These are phyloP conservation scores for Cordyceps tenuipes DNA, from an alignment of 2,329 filamentous ascomycete genomes.

Conservation along the genomic window DNA sequence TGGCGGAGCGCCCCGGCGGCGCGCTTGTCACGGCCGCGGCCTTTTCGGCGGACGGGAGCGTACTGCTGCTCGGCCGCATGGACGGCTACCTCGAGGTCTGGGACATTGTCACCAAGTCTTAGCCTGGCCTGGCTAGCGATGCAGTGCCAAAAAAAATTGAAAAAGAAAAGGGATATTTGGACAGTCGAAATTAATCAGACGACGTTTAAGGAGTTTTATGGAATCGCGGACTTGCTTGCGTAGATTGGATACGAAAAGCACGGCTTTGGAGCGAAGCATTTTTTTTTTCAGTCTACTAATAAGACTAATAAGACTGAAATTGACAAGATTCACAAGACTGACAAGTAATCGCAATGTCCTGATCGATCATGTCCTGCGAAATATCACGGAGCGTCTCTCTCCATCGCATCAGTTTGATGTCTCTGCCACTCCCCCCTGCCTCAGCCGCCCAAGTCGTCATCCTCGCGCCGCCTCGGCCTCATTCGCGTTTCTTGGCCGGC, in stretches of 20 bases:
- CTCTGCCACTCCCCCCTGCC: too few species aligned
- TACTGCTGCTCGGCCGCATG: conserved; percentile 27
- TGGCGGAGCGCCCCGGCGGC: conserved; percentile 19
- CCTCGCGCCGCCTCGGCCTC: neutral
- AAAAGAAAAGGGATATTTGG: neutral
- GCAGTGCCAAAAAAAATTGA: neutral
- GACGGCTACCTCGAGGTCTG: conserved; percentile 27
- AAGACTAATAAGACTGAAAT: too few species aligned
- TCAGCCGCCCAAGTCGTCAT: too few species aligned
- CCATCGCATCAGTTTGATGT: too few species aligned
- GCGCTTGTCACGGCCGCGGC: conserved; percentile 27
- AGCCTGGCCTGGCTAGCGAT: neutral
- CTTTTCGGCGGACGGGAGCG: conserved; percentile 24
- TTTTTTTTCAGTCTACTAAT: neutral
- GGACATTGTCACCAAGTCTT: conserved; percentile 17
- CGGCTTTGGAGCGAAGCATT: neutral
- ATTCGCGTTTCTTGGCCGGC: conserved; percentile 7
- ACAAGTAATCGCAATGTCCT: too few species aligned
- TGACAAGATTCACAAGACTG: too few species aligned
- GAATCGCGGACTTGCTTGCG: neutral
- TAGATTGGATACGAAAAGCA: conserved; percentile 4
- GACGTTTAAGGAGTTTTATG: neutral
- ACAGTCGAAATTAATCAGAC: neutral
- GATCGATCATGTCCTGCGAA: too few species aligned
- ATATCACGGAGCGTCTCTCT: too few species aligned